Evolutionary conservation across 805 yeast genomes (phyloP).

Genomic region (Candida loeiensis): DNA sequence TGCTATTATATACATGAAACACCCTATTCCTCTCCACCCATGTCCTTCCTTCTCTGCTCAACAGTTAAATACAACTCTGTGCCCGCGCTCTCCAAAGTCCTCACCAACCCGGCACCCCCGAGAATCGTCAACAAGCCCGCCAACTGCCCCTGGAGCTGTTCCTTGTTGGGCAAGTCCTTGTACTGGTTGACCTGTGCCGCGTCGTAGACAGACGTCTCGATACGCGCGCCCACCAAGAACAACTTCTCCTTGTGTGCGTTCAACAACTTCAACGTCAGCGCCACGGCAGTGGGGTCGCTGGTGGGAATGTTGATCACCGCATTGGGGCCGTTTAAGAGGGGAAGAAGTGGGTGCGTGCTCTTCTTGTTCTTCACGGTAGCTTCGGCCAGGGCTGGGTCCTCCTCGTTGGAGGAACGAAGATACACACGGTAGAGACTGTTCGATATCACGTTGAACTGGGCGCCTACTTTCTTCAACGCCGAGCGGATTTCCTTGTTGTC

Average conservation of each 20-base stretch:
- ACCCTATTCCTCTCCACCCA: conserved; percentile 15
- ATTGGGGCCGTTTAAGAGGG: conserved; percentile 79
- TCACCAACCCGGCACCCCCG: conserved; percentile 87
- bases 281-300: conserved; percentile 68
- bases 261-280: conserved; percentile 56
- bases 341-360: conserved; percentile 62
- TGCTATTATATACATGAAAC: not conserved
- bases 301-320: conserved; percentile 68
- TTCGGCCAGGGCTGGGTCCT: conserved; percentile 68
- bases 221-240: conserved; percentile 79
- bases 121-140: conserved; percentile 78
- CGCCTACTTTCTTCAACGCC: conserved; percentile 64
- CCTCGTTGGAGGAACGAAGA: conserved; percentile 62
- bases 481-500: conserved; percentile 66
- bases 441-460: conserved; percentile 63
- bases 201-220: conserved; percentile 59
- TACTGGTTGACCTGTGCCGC: conserved; percentile 53
- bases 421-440: conserved; percentile 71
- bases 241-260: conserved; percentile 67
- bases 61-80: conserved; percentile 70
- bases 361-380: conserved; percentile 44
- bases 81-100: conserved; percentile 70
- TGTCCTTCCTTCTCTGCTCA: conserved; percentile 55
- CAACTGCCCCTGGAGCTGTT: conserved; percentile 73
- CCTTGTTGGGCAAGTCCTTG: conserved; percentile 70